Evolutionary conservation across 1,139 yeast species (phyloP).

Genomic region (Hemisphaericaspora xylanilytica): DNA sequence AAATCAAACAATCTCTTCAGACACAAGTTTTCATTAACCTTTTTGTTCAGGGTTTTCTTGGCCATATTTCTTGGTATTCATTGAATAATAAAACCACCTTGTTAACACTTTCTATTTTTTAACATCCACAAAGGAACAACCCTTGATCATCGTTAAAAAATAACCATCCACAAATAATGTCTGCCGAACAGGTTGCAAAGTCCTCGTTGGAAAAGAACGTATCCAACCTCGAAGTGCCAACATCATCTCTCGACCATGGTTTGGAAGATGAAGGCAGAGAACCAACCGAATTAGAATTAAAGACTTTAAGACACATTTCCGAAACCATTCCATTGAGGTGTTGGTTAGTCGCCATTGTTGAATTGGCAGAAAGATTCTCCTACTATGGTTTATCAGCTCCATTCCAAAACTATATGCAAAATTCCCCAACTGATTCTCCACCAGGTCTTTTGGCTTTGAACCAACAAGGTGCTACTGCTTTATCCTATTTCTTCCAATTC

Average conservation of each 20-base stretch:
- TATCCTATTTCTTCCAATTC: slow-evolving; percentile 74
- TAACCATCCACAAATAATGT: slow-evolving; percentile 1
- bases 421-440: slow-evolving; percentile 43
- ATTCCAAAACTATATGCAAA: slow-evolving; percentile 76
- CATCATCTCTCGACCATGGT: neutral
- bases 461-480: slow-evolving; percentile 67
- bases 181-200: slow-evolving; percentile 5
- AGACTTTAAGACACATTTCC: slow-evolving; percentile 40
- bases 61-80: neutral
- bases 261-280: slow-evolving; percentile 26
- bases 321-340: slow-evolving; percentile 45
- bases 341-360: slow-evolving; percentile 76
- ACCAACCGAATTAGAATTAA: slow-evolving; percentile 41
- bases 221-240: slow-evolving; percentile 5
- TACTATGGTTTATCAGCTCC: slow-evolving; percentile 78
- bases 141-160: too few species aligned
- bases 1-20: too few species aligned
- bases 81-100: too few species aligned
- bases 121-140: too few species aligned
- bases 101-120: neutral
- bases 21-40: too few species aligned
- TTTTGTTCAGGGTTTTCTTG: too few species aligned
- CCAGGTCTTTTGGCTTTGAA: slow-evolving; percentile 65
- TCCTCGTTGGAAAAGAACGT: slow-evolving; percentile 5
- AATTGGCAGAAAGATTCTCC: slow-evolving; percentile 81